Conservation (phyloP, 139 green algal genomes). For the Chlorella sp. region DNA sequence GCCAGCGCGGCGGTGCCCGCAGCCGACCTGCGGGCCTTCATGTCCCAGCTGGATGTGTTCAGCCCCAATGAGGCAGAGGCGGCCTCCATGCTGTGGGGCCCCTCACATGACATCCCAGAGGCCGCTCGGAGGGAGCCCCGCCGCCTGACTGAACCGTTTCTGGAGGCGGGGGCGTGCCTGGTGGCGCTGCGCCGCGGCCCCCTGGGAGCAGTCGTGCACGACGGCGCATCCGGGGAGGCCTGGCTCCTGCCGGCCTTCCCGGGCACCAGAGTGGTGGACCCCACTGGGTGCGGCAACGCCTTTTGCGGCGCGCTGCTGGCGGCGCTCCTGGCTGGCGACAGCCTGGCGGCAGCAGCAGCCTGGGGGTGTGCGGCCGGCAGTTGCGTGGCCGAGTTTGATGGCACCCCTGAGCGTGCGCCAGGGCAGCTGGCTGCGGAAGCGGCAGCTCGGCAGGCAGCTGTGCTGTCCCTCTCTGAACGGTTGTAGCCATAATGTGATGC, state of each 20-base stretch:
- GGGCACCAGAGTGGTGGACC: conserved; percentile 49
- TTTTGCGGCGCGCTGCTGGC: conserved; percentile 70
- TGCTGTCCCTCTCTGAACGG: not conserved
- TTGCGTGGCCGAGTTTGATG: conserved; percentile 50
- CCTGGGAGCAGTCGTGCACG: conserved; percentile 44
- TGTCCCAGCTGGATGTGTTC: conserved; percentile 20
- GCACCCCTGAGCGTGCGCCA: conserved; percentile 14
- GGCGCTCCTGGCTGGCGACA: conserved; percentile 34
- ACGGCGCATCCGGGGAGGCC: not conserved
- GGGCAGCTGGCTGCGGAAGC: conserved; percentile 1
- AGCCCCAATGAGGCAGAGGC: conserved; percentile 13
- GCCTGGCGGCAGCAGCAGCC: not conserved
- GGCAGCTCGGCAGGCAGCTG: not conserved
- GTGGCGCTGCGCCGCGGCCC: conserved; percentile 58
- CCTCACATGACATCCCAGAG: not conserved
- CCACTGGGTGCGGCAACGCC: conserved; percentile 72
- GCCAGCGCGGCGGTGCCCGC: not conserved
- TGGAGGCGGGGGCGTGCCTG: conserved; percentile 41
- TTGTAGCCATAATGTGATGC: no score
- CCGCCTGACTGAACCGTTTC: conserved; percentile 45
- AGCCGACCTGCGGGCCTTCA: not conserved
- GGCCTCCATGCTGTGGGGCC: conserved; percentile 17
- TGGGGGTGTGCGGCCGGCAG: conserved; percentile 59
- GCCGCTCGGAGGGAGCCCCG: not conserved
- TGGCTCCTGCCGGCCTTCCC: conserved; percentile 22